Evolutionary conservation across 2,329 filamentous ascomycete species (phyloP).

Genomic region (Penicillium sp.): DNA sequence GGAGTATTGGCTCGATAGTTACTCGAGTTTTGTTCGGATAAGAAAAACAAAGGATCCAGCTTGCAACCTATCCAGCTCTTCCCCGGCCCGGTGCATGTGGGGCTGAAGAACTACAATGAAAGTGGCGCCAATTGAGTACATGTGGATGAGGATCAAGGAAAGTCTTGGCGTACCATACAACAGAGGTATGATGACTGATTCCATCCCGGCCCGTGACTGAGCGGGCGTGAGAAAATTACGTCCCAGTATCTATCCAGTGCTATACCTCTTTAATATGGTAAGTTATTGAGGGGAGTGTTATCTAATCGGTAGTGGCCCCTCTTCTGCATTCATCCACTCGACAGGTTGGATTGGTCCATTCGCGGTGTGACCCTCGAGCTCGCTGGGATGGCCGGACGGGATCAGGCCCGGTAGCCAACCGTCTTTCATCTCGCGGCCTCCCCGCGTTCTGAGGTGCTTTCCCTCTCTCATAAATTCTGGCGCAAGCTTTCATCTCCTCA

Average conservation of each 20-base stretch:
- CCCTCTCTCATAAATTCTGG: background rate
- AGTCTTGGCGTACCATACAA: background rate
- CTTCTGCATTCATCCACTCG: background rate
- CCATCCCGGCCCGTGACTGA: background rate
- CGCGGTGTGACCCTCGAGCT: background rate
- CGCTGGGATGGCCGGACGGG: slow-evolving; percentile 3
- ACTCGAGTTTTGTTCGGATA: background rate
- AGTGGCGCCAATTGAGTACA: background rate
- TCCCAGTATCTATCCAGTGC: background rate
- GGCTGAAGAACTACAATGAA: background rate
- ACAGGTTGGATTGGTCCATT: background rate
- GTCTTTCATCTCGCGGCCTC: background rate
- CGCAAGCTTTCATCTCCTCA: background rate
- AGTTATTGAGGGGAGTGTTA: background rate
- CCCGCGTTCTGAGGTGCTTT: background rate
- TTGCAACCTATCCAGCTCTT: too few species aligned
- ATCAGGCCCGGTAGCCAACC: slow-evolving; percentile 4
- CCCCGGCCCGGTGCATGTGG: slow-evolving; percentile 2
- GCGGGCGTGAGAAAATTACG: background rate
- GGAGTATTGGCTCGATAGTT: background rate
- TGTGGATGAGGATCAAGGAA: background rate
- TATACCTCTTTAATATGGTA: background rate
- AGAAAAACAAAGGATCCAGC: background rate
- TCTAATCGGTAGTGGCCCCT: background rate
- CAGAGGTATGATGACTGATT: background rate